Base-by-base conservation (phyloP, 306 rosid species). In the Cicer chorassanicum region DNA sequence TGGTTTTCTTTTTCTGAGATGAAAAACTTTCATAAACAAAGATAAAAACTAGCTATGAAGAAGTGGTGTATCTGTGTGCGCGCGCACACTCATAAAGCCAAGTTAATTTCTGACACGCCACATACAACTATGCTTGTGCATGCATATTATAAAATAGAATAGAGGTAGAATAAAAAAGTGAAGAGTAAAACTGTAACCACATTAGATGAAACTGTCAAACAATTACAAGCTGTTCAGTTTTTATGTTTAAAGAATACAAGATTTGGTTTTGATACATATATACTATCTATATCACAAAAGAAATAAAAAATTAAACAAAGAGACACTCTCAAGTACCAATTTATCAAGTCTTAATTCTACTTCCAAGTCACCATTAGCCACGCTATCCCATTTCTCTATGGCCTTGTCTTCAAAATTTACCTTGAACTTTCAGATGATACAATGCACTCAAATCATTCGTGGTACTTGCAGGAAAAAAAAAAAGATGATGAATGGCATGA, bases 221-320 rank as follows among this genome's bases (percentile, higher is more conserved):
- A 77, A 73, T 79, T 82, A 87, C 88, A 76, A 83, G 82, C 82
- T 89, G 85, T 82, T 87, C 82, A 84, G 65, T 83, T 85, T 65
- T 74, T 21, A 54, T 71, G 92, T 88, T 87, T 75, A 91, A 93
- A 89, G 88, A 93, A 91, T 91, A 89, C 88, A 86, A 40, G 84
- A 82, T 68, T 68, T 74, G 57, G 70, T 82, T 68, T 68, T 72
- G 62, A 74, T 83, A 84, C 82, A 82, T 85, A 89, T 82, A 77
- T 79, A 85, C 89, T 79, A 85, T 68, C 83, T 82, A 85, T 82
- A 86, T 82, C 87, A 86, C 91, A 91, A 84, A 77, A 76, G 87
- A 74, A 21, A 76, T 43, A 84, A 78, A 39, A 63, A 65, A 41
- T 70, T 53, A 74, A 70, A 78, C 72, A 77, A 72, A 79, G 64